A percentile compares a stretch with the other conserved stretches of the same genome.
Conservation (phyloP, 2,329 filamentous ascomycete genomes). For the Aspergillus thermomutatus region DNA sequence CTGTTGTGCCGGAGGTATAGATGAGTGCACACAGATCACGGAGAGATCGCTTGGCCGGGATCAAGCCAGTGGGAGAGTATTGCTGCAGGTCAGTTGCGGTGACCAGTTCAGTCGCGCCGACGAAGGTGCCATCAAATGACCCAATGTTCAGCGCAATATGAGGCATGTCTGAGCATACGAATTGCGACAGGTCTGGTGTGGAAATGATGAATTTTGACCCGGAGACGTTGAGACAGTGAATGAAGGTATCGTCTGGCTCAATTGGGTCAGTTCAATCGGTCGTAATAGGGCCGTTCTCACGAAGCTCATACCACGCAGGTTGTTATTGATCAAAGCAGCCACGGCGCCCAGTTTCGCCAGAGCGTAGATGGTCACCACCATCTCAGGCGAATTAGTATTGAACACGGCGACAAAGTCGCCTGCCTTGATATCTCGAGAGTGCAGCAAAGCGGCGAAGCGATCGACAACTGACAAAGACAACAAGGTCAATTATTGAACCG, state of each 20-base stretch:
- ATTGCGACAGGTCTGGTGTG: constrained; percentile 42
- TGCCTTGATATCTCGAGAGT: constrained; percentile 32
- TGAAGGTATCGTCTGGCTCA: constrained; percentile 41
- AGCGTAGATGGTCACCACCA: constrained; percentile 44
- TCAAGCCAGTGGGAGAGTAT: constrained; percentile 19
- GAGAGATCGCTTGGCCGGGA: constrained; percentile 31
- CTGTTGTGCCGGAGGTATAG: constrained; percentile 50
- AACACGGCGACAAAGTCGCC: constrained; percentile 47
- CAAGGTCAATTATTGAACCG: constrained; percentile 5
- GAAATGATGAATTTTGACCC: constrained; percentile 41
- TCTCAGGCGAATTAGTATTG: constrained; percentile 49
- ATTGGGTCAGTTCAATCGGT: not conserved
- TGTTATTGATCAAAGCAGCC: constrained; percentile 47
- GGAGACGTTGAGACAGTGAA: constrained; percentile 45
- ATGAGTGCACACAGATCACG: constrained; percentile 40
- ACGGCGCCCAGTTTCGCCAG: constrained; percentile 47
- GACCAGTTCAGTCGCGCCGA: constrained; percentile 22
- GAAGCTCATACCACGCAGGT: constrained; percentile 39
- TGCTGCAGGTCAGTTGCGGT: constrained; percentile 24
- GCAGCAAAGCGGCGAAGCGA: constrained; percentile 42
- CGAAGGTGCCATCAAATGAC: constrained; percentile 31
- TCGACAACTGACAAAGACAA: constrained; percentile 36
- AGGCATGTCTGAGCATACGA: constrained; percentile 31
- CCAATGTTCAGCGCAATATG: constrained; percentile 38
- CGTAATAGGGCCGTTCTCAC: not conserved